Evolutionary conservation across 2,329 filamentous ascomycete species (phyloP).

Genomic region (Lasiodiplodia citricola): DNA sequence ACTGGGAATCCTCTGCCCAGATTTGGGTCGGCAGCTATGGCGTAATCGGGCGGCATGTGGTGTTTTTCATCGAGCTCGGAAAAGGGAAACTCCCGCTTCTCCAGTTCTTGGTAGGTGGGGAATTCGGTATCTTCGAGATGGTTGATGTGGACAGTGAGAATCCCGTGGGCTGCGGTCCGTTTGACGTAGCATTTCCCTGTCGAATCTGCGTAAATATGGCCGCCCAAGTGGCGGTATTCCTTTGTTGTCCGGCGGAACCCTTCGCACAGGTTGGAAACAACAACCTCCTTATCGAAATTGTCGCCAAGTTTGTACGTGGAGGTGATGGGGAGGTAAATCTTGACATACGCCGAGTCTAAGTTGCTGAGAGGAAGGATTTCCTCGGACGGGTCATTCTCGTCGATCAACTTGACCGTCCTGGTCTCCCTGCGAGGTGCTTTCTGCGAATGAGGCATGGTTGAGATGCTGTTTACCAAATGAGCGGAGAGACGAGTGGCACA

Average conservation of each 20-base stretch:
- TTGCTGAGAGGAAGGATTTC: constrained; percentile 8
- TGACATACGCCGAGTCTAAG: neutral
- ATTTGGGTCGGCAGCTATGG: neutral
- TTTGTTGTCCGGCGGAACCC: constrained; percentile 30
- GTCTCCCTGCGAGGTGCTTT: neutral
- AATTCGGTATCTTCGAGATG: constrained; percentile 28
- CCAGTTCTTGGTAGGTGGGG: constrained; percentile 29
- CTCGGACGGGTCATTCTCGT: neutral
- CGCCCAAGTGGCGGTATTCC: constrained; percentile 30
- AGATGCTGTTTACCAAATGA: no score
- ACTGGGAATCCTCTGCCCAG: constrained; percentile 17
- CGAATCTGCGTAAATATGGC: constrained; percentile 27
- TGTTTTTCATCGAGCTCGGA: constrained; percentile 25
- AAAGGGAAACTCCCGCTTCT: constrained; percentile 30
- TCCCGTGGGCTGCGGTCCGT: constrained; percentile 27
- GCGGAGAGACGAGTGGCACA: no score
- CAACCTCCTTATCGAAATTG: constrained; percentile 12
- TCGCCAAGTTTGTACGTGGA: constrained; percentile 32
- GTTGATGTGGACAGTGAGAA: constrained; percentile 26
- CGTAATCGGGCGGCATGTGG: constrained; percentile 7
- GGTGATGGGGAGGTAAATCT: neutral
- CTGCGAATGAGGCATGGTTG: neutral
- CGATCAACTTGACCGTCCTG: neutral
- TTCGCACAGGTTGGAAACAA: constrained; percentile 28
- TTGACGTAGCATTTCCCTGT: constrained; percentile 30